A percentile compares a stretch with the other conserved stretches of the same genome.
These are phyloP conservation scores for Ganoderma resinaceum DNA, from an alignment of 1,284 basidiomycete species.

Conservation along the genomic window DNA sequence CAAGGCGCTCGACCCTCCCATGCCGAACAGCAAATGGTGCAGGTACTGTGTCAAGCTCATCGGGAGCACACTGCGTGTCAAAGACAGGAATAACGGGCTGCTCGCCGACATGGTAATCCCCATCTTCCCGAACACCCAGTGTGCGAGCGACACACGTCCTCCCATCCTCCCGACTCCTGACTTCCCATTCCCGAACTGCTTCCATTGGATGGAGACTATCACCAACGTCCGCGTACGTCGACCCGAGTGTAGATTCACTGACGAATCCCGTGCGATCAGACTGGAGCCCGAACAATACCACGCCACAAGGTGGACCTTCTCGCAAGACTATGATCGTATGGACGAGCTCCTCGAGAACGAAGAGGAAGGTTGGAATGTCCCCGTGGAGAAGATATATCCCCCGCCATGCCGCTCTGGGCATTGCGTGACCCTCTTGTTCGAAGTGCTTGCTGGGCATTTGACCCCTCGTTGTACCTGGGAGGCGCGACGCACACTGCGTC, in stretches of 20 bases:
- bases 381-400: background rate
- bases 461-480: background rate
- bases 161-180: background rate
- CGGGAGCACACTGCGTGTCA: background rate
- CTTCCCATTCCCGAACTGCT: background rate
- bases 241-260: background rate
- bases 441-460: background rate
- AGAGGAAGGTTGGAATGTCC: background rate
- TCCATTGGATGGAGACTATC: background rate
- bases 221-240: background rate
- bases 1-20: constrained; percentile 5
- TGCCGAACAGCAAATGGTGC: background rate
- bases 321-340: background rate
- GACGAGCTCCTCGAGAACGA: background rate
- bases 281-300: background rate
- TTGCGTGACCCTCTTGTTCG: background rate
- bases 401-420: background rate
- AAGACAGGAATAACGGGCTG: background rate
- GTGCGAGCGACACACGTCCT: no score
- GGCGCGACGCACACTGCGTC: no score
- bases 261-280: background rate
- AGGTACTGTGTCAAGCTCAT: background rate
- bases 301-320: background rate
- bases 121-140: background rate
- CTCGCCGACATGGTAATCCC: background rate